phyloP scores from a whole-genome alignment of 306 rosid species.

The Rubus parviflorus region DNA sequence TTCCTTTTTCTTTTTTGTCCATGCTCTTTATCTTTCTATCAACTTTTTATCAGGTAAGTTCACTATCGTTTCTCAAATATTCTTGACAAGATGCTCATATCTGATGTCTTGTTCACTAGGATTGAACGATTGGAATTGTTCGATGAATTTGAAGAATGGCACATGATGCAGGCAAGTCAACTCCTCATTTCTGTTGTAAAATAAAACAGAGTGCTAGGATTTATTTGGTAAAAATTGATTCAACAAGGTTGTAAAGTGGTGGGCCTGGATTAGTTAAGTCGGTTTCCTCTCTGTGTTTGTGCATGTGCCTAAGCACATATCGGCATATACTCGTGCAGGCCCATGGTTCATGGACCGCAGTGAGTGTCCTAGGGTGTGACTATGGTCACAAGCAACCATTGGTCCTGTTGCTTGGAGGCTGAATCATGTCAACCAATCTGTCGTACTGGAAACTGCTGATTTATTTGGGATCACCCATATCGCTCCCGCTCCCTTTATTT shows the following conservation, averaged over 20 bases:
- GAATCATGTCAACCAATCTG: slow-evolving; percentile 10
- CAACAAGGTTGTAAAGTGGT: slow-evolving; percentile 20
- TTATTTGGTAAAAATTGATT: slow-evolving; percentile 16
- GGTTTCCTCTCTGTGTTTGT: background rate
- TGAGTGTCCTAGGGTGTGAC: background rate
- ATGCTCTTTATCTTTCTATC: slow-evolving; percentile 17
- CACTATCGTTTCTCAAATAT: slow-evolving; percentile 25
- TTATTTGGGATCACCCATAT: background rate
- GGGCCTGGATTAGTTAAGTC: slow-evolving; percentile 16
- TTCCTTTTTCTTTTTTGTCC: slow-evolving; percentile 12
- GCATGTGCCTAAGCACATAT: background rate
- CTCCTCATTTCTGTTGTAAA: slow-evolving; percentile 22
- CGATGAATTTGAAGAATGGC: slow-evolving; percentile 98
- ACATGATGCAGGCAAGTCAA: slow-evolving; percentile 92
- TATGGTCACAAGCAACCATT: slow-evolving; percentile 11
- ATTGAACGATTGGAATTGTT: slow-evolving; percentile 92
- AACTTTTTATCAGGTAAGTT: slow-evolving; percentile 31
- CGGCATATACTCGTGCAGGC: slow-evolving; percentile 2
- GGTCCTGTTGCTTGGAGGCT: slow-evolving; percentile 20
- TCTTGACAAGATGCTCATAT: slow-evolving; percentile 37
- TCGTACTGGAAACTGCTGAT: slow-evolving; percentile 23
- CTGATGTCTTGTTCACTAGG: slow-evolving; percentile 45
- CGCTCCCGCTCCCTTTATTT: background rate
- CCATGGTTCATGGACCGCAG: slow-evolving; percentile 3
- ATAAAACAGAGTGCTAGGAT: slow-evolving; percentile 18